Base-by-base conservation (phyloP, 1,284 basidiomycete genomes). In the Pterula multifida region DNA sequence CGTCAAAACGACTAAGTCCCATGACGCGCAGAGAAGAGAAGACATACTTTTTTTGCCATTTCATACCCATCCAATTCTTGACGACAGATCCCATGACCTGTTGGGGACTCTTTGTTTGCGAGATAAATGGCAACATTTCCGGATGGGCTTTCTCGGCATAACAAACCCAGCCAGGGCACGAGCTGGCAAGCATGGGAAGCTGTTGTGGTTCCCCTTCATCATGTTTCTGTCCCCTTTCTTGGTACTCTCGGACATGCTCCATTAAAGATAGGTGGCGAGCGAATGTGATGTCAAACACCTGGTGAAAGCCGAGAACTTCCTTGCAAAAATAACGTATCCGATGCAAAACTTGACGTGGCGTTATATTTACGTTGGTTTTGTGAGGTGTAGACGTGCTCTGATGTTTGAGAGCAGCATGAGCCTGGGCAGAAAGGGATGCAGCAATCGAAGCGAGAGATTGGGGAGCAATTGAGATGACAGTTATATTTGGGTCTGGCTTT, bases 101-200 rank as follows among this genome's bases (percentile, higher is more conserved):
- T 65, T 98, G 94, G 6, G 92, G 87, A 59, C 90, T 95, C 68
- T 96, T 92, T 36, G 90, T 90, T 23, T 72, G 72, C 45, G 87
- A 80, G 52, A 99, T 85, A 59, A 93, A 91, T 1, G 92, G 91
- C 9, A 99, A 65, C 72, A 99, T 85, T 63, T 96, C 94, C 1
- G 85, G 73, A 61, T 97, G 95, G 0, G 95, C 87, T 73, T 98
- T 99, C 68, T 98, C 96, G 15, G 94, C 95, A 62, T 98, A 98
- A 65, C 95, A 98, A 51, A 98, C 87, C 96, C 96, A 98, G 22
- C 96, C 96, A 0, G 96, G 96, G 68, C 96, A 98, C 11, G 95
- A 91, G 56, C 90, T 93, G 2, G 93, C 85, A 19, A 99, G 73
- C 82, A 98, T 92, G 0, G 96, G 95, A 26, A 97, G 65, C 47